These are phyloP conservation scores for Theileria parva DNA, from an alignment of 169 alveolate species.

Conservation along the genomic window DNA sequence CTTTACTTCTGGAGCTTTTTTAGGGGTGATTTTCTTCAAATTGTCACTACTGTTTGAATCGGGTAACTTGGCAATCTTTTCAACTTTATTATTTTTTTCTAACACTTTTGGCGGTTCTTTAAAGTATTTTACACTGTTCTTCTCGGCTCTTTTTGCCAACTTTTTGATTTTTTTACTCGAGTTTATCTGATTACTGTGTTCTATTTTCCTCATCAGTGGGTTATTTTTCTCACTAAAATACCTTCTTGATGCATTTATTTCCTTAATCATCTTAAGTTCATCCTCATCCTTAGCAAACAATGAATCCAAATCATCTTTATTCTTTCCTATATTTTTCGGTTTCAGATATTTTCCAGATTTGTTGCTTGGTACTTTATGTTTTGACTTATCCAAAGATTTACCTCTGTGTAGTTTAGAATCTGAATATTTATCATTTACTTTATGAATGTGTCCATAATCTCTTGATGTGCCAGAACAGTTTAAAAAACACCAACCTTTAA, in stretches of 20 bases:
- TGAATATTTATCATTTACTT: not conserved
- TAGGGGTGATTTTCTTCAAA: not conserved
- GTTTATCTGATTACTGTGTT: constrained; percentile 44
- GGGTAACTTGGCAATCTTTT: constrained; percentile 56
- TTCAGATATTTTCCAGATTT: not conserved
- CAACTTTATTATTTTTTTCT: constrained; percentile 62
- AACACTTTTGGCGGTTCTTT: constrained; percentile 70
- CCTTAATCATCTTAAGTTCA: constrained; percentile 28
- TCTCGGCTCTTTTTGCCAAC: constrained; percentile 37
- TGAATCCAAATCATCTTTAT: not conserved
- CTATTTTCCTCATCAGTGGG: constrained; percentile 27
- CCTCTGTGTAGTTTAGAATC: not conserved
- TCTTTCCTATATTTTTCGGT: not conserved
- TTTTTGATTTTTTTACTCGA: constrained; percentile 20
- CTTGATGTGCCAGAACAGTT: not conserved
- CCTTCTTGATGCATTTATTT: constrained; percentile 20
- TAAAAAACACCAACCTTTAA: not conserved
- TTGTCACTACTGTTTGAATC: not conserved
- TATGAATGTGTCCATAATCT: not conserved
- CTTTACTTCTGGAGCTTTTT: not conserved
- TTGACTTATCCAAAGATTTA: not conserved
- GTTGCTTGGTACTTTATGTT: not conserved
- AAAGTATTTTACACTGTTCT: constrained; percentile 53
- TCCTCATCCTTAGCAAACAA: constrained; percentile 5
- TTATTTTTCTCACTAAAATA: constrained; percentile 30